Base-by-base conservation (phyloP, 1,284 basidiomycete species). In the Lentinula novae-zelandiae region DNA sequence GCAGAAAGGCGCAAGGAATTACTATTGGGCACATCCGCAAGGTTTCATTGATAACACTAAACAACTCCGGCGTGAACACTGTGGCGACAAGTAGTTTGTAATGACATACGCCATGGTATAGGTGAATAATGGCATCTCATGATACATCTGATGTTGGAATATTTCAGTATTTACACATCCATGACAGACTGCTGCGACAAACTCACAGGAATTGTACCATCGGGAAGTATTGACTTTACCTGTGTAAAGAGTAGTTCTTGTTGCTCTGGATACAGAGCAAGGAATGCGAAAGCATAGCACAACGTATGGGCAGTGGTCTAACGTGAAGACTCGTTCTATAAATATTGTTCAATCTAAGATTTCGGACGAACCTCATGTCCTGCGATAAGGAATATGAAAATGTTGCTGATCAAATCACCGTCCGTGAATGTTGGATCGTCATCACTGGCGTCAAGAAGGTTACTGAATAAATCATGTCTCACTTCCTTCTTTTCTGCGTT, bases 1-100 rank as follows among this genome's bases (percentile, higher is more conserved):
- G 22, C 2, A 22, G 2, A 22, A 22, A 22, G 22, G 22, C 22
- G 22, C 22, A 3, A 22, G 1, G 22, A 22, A 22, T 67, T 53
- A 86, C 85, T 7, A 83, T 77, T 48, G 86, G 82, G 67, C 82
- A 86, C 65, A 87, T 71, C 17, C 86, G 77, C 9, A 89, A 72
- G 0, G 84, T 81, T 70, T 89, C 86, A 67, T 85, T 77, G 61
- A 85, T 73, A 1, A 83, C 80, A 9, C 83, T 85, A 53, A 20
- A 9, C 51, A n/a, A 33, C 12, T 9, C 13, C 10, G 4, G 17
- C 1, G 13, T 34, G 22, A n/a, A 13, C n/a, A 7, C n/a, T 38
- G 15, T 13, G 1, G 27, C 10, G 15, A n/a, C 27, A 15, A 15
- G 15, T 5, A 40, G 39, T 5, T 22, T 22, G 22, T 22, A n/a